Percentiles rank a stretch among this genome's conserved stretches.
phyloP scores from a whole-genome alignment of 192 early-diverging fungal genomes.

The Entrophospora sp. region DNA sequence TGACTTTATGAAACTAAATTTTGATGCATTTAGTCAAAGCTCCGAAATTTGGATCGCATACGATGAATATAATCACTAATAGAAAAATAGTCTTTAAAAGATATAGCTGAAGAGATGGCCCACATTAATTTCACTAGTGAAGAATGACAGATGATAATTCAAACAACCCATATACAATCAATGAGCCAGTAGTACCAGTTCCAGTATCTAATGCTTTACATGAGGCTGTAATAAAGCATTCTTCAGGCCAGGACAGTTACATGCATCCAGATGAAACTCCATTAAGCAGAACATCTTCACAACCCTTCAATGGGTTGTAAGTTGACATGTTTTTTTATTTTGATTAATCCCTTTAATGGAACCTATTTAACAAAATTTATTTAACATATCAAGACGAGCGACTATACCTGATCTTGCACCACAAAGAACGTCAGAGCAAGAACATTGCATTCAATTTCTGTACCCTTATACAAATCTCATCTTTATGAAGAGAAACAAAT shows the following conservation, averaged over 20 bases:
- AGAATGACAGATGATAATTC: conserved; percentile 7
- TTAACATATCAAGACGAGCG: conserved; percentile 8
- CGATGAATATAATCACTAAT: too few species aligned
- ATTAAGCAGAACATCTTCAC: conserved; percentile 13
- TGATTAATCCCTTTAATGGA: background rate
- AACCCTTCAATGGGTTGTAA: conserved; percentile 17
- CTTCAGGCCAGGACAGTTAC: conserved; percentile 16
- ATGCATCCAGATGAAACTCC: conserved; percentile 16
- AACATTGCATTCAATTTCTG: conserved; percentile 16
- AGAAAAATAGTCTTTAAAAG: too few species aligned
- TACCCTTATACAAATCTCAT: conserved; percentile 10
- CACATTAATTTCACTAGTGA: conserved; percentile 7
- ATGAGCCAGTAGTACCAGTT: conserved; percentile 15
- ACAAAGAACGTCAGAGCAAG: conserved; percentile 12
- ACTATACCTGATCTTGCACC: conserved; percentile 2
- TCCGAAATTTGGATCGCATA: too few species aligned
- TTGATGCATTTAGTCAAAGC: too few species aligned
- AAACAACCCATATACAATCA: conserved; percentile 8
- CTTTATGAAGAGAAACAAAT: conserved; percentile 4
- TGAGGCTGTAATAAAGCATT: conserved; percentile 5
- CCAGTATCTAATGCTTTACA: conserved; percentile 8
- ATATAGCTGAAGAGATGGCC: too few species aligned
- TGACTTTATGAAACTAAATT: too few species aligned
- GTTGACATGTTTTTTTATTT: conserved; percentile 3
- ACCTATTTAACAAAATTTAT: background rate